Evolutionary conservation across 345 rosid genomes (phyloP).

Genomic region (Eucalyptus cloeziana): DNA sequence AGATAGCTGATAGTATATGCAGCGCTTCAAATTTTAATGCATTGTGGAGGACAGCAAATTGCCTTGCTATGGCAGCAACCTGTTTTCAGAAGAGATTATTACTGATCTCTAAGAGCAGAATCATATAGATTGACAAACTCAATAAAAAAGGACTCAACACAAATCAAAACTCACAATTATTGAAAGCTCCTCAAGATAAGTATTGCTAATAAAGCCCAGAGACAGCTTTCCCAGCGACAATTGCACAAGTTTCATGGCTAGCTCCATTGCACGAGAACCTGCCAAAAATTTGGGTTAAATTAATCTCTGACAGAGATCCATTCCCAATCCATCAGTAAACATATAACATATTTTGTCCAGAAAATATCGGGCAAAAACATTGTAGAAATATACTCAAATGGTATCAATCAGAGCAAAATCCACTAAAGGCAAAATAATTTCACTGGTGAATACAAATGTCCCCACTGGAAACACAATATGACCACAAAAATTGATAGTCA

Average conservation of each 20-base stretch:
- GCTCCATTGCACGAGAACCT: slow-evolving; percentile 74
- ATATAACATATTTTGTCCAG: not conserved
- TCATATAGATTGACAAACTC: not conserved
- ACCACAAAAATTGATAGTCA: not conserved
- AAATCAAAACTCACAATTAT: slow-evolving; percentile 39
- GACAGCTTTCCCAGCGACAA: slow-evolving; percentile 37
- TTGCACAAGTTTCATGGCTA: slow-evolving; percentile 56
- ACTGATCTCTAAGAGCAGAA: not conserved
- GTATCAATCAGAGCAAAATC: not conserved
- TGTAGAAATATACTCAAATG: not conserved
- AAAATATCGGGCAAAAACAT: not conserved
- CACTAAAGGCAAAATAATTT: not conserved
- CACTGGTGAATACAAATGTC: not conserved
- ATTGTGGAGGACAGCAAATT: slow-evolving; percentile 75
- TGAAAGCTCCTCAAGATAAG: slow-evolving; percentile 37
- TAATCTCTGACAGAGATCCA: not conserved
- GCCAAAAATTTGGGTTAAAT: not conserved
- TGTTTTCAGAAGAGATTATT: not conserved
- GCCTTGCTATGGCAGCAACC: slow-evolving; percentile 52
- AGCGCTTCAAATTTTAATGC: slow-evolving; percentile 78
- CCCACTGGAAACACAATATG: not conserved
- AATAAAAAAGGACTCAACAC: not conserved
- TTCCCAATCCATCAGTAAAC: not conserved
- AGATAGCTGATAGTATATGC: slow-evolving; percentile 60
- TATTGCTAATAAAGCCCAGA: slow-evolving; percentile 13